Evolutionary conservation across 1,284 basidiomycete species (phyloP), one percentile per base, ranked within the genome.

Genomic region (Sphaerobolus stellatus): DNA sequence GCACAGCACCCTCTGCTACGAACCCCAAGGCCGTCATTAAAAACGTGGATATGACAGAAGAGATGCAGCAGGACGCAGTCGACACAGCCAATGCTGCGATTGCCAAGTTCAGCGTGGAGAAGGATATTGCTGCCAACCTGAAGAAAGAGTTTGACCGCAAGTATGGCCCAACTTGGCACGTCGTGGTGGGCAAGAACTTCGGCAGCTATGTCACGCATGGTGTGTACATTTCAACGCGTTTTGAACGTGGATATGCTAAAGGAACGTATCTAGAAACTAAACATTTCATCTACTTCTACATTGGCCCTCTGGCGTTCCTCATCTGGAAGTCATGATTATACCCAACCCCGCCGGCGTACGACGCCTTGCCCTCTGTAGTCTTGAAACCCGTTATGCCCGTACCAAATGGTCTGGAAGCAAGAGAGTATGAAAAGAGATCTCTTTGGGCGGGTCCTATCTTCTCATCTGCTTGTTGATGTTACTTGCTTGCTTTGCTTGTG

Each of bases 131-230:
- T 13, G 94, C 95, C 36, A 87, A 93, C 72, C 91, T 98, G 81
- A 99, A 99, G 82, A 93, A 95, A 73, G 92, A 96, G 75, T 94
- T 97, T 71, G 95, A 99, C 80, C 80, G 85, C 73, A 80, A 88
- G 71, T 88, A 92, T 65, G 92, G 91, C 25, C 83, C 94, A 49
- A 98, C 96, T 61, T 98, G 96, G 96, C 95, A 98, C 71, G 92
- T 92, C 68, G 93, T 99, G 60, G 95, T 98, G 30, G 95, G 95
- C 56, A 97, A 96, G 80, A 94, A 95, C 77, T 95, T 94, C 83
- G 94, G 94, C 46, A 94, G 91, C 74, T 98, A 95, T 69, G 95
- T 98, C 46, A 98, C 94, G 29, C 95, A 98, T 67, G 94, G 94
- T 97, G 63, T 68, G 90, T 75, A 18, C 59, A 40, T 49, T 44